Evolutionary conservation across 1,284 basidiomycete species (phyloP), one percentile per base, ranked within the genome.

Genomic region (Cutaneotrichosporon dermatis): DNA sequence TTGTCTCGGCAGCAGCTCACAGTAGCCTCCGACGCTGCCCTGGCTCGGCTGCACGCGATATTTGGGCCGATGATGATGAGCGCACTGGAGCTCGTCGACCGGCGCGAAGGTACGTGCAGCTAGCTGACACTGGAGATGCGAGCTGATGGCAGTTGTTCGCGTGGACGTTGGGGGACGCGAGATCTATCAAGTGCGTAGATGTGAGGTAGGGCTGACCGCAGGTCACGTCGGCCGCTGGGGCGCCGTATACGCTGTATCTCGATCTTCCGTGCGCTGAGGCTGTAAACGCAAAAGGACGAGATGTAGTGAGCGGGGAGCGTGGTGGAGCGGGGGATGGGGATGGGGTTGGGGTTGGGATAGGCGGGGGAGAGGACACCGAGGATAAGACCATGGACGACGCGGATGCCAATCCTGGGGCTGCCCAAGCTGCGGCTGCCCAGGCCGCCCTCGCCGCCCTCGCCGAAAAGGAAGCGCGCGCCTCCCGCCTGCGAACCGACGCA

Each of bases 41-140:
- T 76, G 1, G 58, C 72, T 0, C 72, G 72, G 57, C 67, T 76
- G 1, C 68, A 75, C 39, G 61, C 65, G 11, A 42, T 76, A 5
- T 74, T 76, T 37, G 75, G 73, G 7, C 63, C 71, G 9, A 75
- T 74, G 72, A 56, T 76, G 25, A 57, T 67, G 34, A 70, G 72
- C 2, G 73, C 75, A 5, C 59, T 76, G 8, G 72, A 75, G 63
- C 66, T 76, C 10, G 65, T 74, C 1, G 75, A 76, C 58, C 50
- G 69, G 16, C 60, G 71, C 36, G 75, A 75, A 52, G 73, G 75
- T 74, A 48, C 57, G 72, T 55, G 52, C n/a, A 1, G 1, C 6
- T 25, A 74, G 71, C 75, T 12, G 69, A 72, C 1, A 37, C 55
- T 13, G 65, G 73, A 1, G 42, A 46, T 5, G 51, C 73, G 1